Base-by-base conservation (phyloP, 1,284 basidiomycete species). In the Ustilago cynodontis region DNA sequence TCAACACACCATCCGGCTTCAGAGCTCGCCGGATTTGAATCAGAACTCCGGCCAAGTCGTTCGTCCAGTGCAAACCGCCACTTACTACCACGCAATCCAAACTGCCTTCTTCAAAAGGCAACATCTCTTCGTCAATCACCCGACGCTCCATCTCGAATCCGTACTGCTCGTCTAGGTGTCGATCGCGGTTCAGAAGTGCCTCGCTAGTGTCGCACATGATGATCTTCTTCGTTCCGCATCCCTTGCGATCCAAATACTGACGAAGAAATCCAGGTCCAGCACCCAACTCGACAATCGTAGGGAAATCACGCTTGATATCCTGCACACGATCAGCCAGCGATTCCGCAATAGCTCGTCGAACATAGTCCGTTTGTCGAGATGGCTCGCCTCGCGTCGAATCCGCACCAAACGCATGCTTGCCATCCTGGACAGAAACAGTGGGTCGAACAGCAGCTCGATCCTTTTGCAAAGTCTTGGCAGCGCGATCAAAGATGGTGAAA, bases 251-350 rank as follows among this genome's bases (percentile, higher is more conserved):
- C 35, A 99, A 85, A 33, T 95, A 88, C 84, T 92, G 94, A 1
- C 94, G 91, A 77, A 99, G 91, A 86, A 95, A 94, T 1, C 96
- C 96, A 1, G 96, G 89, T n/a, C 96, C 95, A n/a, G 94, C 91
- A 1, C 95, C 94, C 24, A 98, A 88, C 87, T 99, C 97, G 16
- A 99, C 88, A 22, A 99, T 89, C 1, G 90, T 89, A 52, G 89
- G 88, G 80, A 95, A 97, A 45, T 90, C 91, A 43, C 92, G 90
- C 87, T 94, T 95, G 76, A 99, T 93, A 86, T 99, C 96, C 94
- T 97, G 82, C 29, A 55, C 39, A 51, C 96, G 89, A 84, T 99
- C 96, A 82, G 94, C 90, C 88, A 99, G 89, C 75, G 93, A 90
- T 79, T 95, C 93, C 8, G 95, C 94, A 3, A 96, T 91, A 82